Base-by-base conservation (phyloP, 805 yeast genomes). In the Vanderwaltozyma tropicalis region DNA sequence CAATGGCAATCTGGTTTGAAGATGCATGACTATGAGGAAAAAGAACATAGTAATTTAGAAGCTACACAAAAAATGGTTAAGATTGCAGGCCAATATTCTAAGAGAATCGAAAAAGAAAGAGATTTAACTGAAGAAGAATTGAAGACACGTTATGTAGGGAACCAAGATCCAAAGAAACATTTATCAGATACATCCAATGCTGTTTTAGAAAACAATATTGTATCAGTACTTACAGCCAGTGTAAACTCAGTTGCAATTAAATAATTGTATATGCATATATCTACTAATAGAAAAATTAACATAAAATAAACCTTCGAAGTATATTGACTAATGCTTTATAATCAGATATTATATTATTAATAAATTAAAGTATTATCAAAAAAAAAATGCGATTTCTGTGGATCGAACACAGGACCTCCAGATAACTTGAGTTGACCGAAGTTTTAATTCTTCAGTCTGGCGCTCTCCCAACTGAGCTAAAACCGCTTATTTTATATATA, bases 131-230 rank as follows among this genome's bases (percentile, higher is more conserved):
- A 83, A 52, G 95, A 85, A 29, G 92, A 88, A 61, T 72, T 89
- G 49, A 86, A 85, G 62, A 89, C 96, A 7, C 78, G 98, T 58
- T 94, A 89, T 55, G 96, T 92, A 27, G 99, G 99, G 51, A 88
- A 86, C 59, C 96, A 89, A 64, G 98, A 92, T 62, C 99, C 99
- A 30, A 92, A 94, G 76, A 92, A 89, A 67, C 99, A 92, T 67
- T 69, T 92, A 52, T 73, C 80, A 34, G 96, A 85, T 45, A 83
- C 94, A 0, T 94, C 95, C 10, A 94, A 85, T 47, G 68, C 70
- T 43, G 69, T 85, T 37, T 75, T 94, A 50, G 98, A 92, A 62
- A 92, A 85, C 37, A 94, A 92, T 57, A 79, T 92, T 34, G 86
- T 85, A 11, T 77, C 94, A 25, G 72, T 89, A 45, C 68, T 88